phyloP scores from a whole-genome alignment of 345 rosid genomes.

The Hibiscus tridactylites region DNA sequence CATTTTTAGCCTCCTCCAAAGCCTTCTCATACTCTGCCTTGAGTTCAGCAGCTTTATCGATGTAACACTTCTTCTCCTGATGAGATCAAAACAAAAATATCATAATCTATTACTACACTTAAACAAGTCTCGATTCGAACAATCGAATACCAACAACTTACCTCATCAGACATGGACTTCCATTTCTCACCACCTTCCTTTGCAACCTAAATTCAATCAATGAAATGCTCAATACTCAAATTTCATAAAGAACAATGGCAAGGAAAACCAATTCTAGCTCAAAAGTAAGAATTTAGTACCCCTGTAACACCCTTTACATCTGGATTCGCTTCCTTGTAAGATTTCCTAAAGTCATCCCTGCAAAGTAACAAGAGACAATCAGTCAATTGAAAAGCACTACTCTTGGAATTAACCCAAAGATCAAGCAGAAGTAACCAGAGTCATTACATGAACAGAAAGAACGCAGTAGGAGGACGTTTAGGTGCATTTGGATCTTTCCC shows the following conservation, averaged over 20 bases:
- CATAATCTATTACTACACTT: neutral
- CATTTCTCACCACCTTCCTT: constrained; percentile 70
- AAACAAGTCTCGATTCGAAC: neutral
- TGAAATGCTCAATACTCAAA: neutral
- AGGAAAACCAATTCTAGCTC: neutral
- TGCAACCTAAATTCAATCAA: constrained; percentile 43
- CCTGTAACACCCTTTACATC: constrained; percentile 42
- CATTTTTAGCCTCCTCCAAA: constrained; percentile 17
- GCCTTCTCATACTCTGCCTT: neutral
- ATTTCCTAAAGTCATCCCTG: constrained; percentile 76
- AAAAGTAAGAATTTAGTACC: constrained; percentile 24
- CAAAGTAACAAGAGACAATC: constrained; percentile 1
- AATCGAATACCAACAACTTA: neutral
- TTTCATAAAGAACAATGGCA: neutral
- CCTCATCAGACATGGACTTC: neutral
- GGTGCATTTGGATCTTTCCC: constrained; percentile 38
- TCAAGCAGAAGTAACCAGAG: neutral
- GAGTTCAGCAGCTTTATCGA: constrained; percentile 4
- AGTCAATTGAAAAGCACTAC: neutral
- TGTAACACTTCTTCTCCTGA: constrained; percentile 1
- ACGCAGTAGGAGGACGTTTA: constrained; percentile 79
- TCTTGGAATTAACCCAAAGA: neutral
- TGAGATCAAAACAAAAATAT: neutral
- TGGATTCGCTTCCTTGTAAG: constrained; percentile 53
- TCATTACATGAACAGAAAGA: constrained; percentile 70